Percentiles rank a stretch among this genome's conserved stretches.
phyloP scores from a whole-genome alignment of 2,329 filamentous ascomycete species.

The Pestalotiopsis sp. region DNA sequence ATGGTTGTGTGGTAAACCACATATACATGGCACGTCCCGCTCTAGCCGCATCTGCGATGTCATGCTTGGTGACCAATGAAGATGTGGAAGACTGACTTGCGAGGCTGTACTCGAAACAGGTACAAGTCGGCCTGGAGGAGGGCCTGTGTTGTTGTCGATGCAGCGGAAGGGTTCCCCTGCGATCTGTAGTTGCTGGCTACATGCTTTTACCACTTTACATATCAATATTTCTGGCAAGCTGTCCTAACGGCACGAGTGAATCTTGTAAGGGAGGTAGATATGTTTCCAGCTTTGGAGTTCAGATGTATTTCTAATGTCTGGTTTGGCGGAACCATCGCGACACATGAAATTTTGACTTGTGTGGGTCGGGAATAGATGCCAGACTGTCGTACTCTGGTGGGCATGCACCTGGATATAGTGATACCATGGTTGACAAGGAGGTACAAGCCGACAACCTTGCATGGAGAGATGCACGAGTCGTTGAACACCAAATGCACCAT shows the following conservation, averaged over 20 bases:
- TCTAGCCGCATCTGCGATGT: slow-evolving; percentile 22
- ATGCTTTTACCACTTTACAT: not conserved
- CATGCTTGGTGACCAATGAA: slow-evolving; percentile 31
- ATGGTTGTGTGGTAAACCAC: slow-evolving; percentile 16
- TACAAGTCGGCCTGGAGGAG: not conserved
- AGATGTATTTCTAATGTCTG: not conserved
- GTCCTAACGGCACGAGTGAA: not conserved
- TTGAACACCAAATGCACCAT: slow-evolving; percentile 1
- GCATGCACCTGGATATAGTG: not conserved
- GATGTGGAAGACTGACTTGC: slow-evolving; percentile 20
- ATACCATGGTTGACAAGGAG: not conserved
- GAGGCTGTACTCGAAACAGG: slow-evolving; percentile 34
- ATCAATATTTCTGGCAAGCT: not conserved
- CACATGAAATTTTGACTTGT: not conserved
- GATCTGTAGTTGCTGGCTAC: not conserved
- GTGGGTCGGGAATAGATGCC: not conserved
- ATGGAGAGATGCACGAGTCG: not conserved
- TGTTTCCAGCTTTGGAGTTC: not conserved
- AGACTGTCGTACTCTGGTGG: not conserved
- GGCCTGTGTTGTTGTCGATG: not conserved
- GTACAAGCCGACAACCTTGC: not conserved
- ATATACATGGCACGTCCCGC: slow-evolving; percentile 25
- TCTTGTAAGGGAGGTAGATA: not conserved
- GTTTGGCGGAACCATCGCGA: not conserved
- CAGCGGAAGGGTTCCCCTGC: not conserved